Base-by-base conservation (phyloP, 176 grass and related monocot genomes). In the Alloteropsis semialata region DNA sequence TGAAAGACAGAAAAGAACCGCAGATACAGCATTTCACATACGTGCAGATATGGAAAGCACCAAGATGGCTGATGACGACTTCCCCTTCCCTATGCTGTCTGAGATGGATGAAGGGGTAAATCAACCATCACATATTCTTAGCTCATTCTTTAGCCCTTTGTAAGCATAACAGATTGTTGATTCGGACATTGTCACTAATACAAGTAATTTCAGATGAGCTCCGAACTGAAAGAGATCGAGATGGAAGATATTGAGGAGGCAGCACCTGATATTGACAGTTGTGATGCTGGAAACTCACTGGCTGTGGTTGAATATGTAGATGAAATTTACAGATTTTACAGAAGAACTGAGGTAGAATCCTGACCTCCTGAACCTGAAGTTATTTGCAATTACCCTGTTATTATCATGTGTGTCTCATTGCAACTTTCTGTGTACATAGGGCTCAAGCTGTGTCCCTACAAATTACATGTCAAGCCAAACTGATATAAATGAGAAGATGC, bases 401-500 rank as follows among this genome's bases (percentile, higher is more conserved):
- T 65, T 61, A 11, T 8, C 22, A 8, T 72, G 3, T 25, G 12
- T 73, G 48, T 85, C 82, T 81, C 10, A 81, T 41, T 43, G 9
- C 16, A 22, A 63, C 67, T 75, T 37, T 61, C n/a, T 24, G 1
- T 43, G 12, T 76, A 49, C 69, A 70, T 55, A 98, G 96, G 90
- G 74, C 46, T 18, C 71, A 69, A 90, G 92, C 42, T 93, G 92
- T 83, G 96, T 95, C 32, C 71, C 82, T 43, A 88, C 90, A 43
- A 87, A 59, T 67, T 98, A 98, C 75, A 98, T 98, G 90, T 75
- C 79, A 63, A 86, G 41, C 37, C 90, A 98, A 78, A 83, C 69
- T 21, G 96, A 98, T 41, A 91, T 98, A 45, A 95, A 98, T 25
- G 96, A 93, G 79, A 98, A 91, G 78, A 95, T 98, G 96, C 86